Conservation (phyloP, 2,329 filamentous ascomycete genomes). For the Hymenotorrendiella dingleyae region DNA sequence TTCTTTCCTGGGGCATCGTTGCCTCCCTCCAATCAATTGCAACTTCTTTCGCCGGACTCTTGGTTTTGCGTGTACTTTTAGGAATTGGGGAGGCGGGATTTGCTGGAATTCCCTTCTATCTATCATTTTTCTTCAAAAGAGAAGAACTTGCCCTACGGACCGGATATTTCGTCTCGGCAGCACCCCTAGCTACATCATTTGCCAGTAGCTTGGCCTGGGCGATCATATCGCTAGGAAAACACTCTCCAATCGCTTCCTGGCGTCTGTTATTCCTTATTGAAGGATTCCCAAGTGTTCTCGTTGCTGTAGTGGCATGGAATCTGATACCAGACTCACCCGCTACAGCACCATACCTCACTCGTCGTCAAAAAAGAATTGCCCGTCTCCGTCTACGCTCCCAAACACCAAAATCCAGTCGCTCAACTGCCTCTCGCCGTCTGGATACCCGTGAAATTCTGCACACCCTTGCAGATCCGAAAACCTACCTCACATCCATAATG, state of each 20-base stretch:
- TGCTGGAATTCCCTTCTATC: conserved; percentile 56
- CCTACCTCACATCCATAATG: conserved; percentile 73
- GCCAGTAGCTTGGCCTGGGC: conserved; percentile 74
- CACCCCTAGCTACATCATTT: conserved; percentile 73
- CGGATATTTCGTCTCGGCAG: conserved; percentile 83
- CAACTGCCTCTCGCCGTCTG: conserved; percentile 38
- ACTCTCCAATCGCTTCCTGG: conserved; percentile 72
- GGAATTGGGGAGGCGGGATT: conserved; percentile 63
- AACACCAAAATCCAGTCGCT: conserved; percentile 6
- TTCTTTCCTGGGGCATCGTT: conserved; percentile 72
- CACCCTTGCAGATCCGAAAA: conserved; percentile 59
- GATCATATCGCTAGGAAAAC: conserved; percentile 63
- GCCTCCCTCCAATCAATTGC: conserved; percentile 67
- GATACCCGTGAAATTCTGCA: conserved; percentile 51
- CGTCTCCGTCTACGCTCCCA: conserved; percentile 53
- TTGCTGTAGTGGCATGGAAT: conserved; percentile 67
- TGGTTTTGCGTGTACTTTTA: conserved; percentile 49
- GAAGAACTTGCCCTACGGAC: conserved; percentile 78
- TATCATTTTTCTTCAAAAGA: conserved; percentile 58
- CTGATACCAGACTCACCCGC: conserved; percentile 71
- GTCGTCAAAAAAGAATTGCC: conserved; percentile 63
- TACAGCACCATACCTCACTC: conserved; percentile 56
- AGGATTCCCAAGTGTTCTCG: conserved; percentile 75
- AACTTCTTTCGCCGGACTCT: conserved; percentile 55
- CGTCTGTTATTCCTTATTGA: conserved; percentile 79